These are phyloP conservation scores for Laetiporus sulphureus DNA, from an alignment of 1,284 basidiomycete genomes.

Conservation along the genomic window DNA sequence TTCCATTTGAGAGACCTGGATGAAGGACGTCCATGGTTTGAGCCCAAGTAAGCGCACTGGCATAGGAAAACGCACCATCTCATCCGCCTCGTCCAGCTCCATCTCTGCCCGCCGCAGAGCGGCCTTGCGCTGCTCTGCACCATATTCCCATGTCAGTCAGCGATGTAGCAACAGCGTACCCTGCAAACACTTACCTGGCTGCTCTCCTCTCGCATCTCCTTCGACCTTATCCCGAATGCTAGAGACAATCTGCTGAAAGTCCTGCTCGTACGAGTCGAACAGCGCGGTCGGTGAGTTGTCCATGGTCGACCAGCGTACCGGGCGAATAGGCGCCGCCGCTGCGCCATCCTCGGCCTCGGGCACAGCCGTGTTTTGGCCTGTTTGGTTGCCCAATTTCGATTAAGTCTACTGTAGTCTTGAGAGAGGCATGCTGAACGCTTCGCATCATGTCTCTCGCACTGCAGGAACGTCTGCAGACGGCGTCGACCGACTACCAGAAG, in stretches of 20 bases:
- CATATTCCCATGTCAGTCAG: conserved; percentile 2
- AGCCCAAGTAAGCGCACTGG: not conserved
- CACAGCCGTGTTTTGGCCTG: conserved; percentile 2
- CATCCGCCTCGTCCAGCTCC: conserved; percentile 97
- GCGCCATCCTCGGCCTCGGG: not conserved
- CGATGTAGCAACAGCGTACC: not conserved
- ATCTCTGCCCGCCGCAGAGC: conserved; percentile 84
- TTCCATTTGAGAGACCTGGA: conserved; percentile 96
- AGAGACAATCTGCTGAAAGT: conserved; percentile 69
- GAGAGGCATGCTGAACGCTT: not conserved
- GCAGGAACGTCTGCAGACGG: conserved; percentile 53
- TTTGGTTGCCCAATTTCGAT: conserved; percentile 6
- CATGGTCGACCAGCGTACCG: conserved; percentile 36
- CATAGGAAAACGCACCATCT: conserved; percentile 61
- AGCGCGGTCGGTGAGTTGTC: conserved; percentile 73
- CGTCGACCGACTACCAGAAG: conserved; percentile 73
- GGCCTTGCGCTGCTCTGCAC: conserved; percentile 76
- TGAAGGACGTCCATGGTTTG: conserved; percentile 6
- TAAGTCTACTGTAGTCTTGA: not conserved
- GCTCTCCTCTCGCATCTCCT: conserved; percentile 47
- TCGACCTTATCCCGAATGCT: conserved; percentile 67
- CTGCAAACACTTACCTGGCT: conserved; percentile 40
- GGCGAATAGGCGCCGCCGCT: not conserved
- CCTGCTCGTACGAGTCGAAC: conserved; percentile 79
- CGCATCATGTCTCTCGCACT: no score